Conservation (phyloP, 306 rosid genomes). For the Urtica urens region DNA sequence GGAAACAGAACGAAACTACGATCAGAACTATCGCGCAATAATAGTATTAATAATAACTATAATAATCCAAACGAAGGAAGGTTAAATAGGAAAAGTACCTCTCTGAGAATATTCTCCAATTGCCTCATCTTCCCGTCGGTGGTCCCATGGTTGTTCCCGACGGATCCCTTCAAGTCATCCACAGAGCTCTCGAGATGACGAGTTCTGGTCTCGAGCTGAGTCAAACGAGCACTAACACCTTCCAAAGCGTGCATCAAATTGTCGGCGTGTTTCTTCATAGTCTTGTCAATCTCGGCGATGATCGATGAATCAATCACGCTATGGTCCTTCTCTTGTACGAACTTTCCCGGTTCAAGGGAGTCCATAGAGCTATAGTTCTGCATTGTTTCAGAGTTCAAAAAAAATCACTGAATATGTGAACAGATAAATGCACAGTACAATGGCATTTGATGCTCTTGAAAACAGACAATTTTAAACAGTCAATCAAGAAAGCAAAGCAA, state of each 20-base stretch:
- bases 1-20: too few species aligned
- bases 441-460: not conserved
- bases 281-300: slow-evolving; percentile 63
- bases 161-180: slow-evolving; percentile 66
- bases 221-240: slow-evolving; percentile 67
- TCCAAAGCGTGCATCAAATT: slow-evolving; percentile 62
- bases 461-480: not conserved
- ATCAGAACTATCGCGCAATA: too few species aligned
- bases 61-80: too few species aligned
- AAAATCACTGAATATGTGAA: slow-evolving; percentile 8
- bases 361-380: slow-evolving; percentile 68
- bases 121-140: slow-evolving; percentile 76
- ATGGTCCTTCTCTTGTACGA: slow-evolving; percentile 39
- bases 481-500: not conserved
- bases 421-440: not conserved
- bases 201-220: slow-evolving; percentile 71
- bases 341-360: slow-evolving; percentile 53
- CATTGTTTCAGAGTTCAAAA: too few species aligned
- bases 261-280: slow-evolving; percentile 57
- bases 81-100: slow-evolving; percentile 28
- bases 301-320: slow-evolving; percentile 33
- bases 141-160: slow-evolving; percentile 64
- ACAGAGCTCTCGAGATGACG: slow-evolving; percentile 59
- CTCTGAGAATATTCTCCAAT: slow-evolving; percentile 69
- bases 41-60: too few species aligned